Conservation (phyloP, 768 basidiomycete species). For the Suillus alpinus region DNA sequence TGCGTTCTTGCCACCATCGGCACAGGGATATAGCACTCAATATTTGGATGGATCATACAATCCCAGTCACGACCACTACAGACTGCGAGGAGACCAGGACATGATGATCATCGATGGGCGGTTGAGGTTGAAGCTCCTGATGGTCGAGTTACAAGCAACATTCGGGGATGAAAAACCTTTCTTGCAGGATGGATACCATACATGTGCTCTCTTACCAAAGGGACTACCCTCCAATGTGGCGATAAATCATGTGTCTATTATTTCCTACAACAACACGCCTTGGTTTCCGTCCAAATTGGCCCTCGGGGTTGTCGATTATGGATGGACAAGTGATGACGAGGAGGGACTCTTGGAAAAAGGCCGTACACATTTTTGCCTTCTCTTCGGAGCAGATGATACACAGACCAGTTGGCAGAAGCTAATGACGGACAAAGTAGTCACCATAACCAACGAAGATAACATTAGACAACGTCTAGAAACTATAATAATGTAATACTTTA, state of each 20-base stretch:
- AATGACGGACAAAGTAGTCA: slow-evolving; percentile 16
- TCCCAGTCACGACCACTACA: slow-evolving; percentile 12
- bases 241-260: background rate
- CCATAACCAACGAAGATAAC: slow-evolving; percentile 9
- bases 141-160: background rate
- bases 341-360: slow-evolving; percentile 8
- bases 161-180: background rate
- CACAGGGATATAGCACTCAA: slow-evolving; percentile 10
- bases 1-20: slow-evolving; percentile 14
- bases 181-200: background rate
- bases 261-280: background rate
- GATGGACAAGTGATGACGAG: slow-evolving; percentile 14
- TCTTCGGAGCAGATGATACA: slow-evolving; percentile 10
- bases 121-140: background rate
- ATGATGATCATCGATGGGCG: background rate
- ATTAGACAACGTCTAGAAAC: slow-evolving; percentile 8
- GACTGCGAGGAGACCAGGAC: slow-evolving; percentile 19
- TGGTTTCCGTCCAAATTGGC: slow-evolving; percentile 8
- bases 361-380: slow-evolving; percentile 16
- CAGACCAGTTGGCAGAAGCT: slow-evolving; percentile 10
- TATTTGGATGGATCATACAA: slow-evolving; percentile 6
- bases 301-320: slow-evolving; percentile 20
- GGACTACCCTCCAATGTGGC: too few species aligned
- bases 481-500: background rate
- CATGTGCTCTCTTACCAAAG: background rate